Conservation (phyloP, 2,329 filamentous ascomycete genomes). For the Zasmidium angulare region DNA sequence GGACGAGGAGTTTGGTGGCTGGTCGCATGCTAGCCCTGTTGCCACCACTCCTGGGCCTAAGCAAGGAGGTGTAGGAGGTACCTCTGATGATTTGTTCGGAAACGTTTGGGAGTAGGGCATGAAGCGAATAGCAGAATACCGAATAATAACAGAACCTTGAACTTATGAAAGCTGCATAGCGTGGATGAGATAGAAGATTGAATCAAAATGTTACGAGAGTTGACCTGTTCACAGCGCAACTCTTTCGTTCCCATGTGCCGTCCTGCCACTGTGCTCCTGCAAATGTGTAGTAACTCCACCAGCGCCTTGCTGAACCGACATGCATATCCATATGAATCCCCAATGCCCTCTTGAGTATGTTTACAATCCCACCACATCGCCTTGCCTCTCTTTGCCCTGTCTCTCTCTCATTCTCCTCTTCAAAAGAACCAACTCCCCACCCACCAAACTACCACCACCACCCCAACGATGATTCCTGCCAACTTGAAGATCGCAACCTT, state of each 20-base stretch:
- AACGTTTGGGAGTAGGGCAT: constrained; percentile 72
- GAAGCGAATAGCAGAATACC: neutral
- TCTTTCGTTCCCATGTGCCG: too few relatives aligned
- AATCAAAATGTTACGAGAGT: neutral
- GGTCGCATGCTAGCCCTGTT: constrained; percentile 68
- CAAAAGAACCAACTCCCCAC: constrained; percentile 43
- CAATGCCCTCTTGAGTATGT: neutral
- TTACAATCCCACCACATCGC: constrained; percentile 5
- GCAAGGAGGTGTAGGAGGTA: constrained; percentile 51
- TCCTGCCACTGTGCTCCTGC: neutral
- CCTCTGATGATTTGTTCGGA: constrained; percentile 79
- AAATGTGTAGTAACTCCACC: neutral
- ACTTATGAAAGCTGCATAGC: neutral
- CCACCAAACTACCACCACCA: constrained; percentile 75
- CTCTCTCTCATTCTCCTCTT: constrained; percentile 4
- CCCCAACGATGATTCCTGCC: constrained; percentile 74
- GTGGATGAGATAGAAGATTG: neutral
- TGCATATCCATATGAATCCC: neutral
- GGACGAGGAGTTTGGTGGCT: constrained; percentile 95
- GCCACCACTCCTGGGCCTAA: constrained; percentile 43
- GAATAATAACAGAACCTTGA: neutral
- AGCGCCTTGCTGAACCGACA: constrained; percentile 4
- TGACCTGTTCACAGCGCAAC: too few relatives aligned
- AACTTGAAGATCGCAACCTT: constrained; percentile 89
- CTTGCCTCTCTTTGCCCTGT: too few relatives aligned